Evolutionary conservation across 345 rosid genomes (phyloP), one percentile per base, ranked within the genome.

Genomic region (Ailanthus altissimus): DNA sequence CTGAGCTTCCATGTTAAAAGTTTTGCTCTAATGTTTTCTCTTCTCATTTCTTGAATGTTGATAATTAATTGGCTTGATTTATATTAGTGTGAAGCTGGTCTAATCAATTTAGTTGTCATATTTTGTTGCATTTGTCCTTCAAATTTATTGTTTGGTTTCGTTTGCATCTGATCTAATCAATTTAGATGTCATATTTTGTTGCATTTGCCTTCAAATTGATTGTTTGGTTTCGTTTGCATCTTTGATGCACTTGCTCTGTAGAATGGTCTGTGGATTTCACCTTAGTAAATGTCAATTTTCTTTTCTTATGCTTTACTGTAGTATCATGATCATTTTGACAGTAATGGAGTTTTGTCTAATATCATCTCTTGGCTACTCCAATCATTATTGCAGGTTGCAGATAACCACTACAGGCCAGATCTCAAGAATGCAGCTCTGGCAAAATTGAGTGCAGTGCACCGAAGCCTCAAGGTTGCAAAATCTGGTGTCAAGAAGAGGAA

Each of bases 401-500:
- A 89, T 78, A 92, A 92, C 92, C 83, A 89, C 81, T 93, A 93
- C 92, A 88, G 97, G 82, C 97, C 95, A 23, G 98, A 96, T 84
- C 81, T 96, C 73, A 93, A 88, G 89, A 86, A 85, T 20, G 97
- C 97, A 2, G 94, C 99, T 56, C 98, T 96, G 58, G 92, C 98
- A 72, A 89, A 97, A 83, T 86, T 96, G 84, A 91, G 94, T 47
- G 94, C 75, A 12, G 93, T 93, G 65, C 87, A 91, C 86, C 85
- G 86, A 82, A 87, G 99, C 82, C 85, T 93, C 56, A 93, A 87
- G 90, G 90, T 92, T 71, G 82, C 95, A 16, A 96, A 90, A 80
- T 92, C 97, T 42, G 99, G 98, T 81, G 92, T 81, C 76, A 94
- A 92, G 92, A 91, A 93, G 95, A 91, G 86, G 86, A 93, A 87